Evolutionary conservation across 2,329 filamentous ascomycete genomes (phyloP).

Genomic region (Pseudogymnoascus sp.): DNA sequence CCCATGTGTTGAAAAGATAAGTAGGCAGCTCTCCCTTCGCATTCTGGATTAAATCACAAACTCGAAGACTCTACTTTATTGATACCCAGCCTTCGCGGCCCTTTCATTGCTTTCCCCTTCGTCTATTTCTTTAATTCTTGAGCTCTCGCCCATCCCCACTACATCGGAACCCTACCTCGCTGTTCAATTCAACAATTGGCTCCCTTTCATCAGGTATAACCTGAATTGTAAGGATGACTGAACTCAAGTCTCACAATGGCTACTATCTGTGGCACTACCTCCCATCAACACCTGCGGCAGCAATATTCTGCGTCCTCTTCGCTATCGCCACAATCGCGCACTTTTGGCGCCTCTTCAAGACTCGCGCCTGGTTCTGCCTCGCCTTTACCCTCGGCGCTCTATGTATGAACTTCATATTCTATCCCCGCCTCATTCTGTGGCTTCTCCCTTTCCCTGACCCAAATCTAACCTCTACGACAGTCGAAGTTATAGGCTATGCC

Average conservation of each 20-base stretch:
- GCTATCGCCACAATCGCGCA: conserved; percentile 21
- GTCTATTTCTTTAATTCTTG: not conserved
- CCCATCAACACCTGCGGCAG: conserved; percentile 36
- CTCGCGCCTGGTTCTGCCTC: conserved; percentile 27
- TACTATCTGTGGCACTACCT: conserved; percentile 38
- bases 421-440: conserved; percentile 12
- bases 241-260: conserved; percentile 11
- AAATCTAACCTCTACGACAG: conserved; percentile 19
- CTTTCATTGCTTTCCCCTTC: not conserved
- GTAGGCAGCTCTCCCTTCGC: not conserved
- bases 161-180: not conserved
- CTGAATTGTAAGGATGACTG: not conserved
- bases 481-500: conserved; percentile 13
- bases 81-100: not conserved
- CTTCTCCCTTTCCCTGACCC: not conserved
- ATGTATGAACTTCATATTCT: conserved; percentile 26
- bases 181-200: not conserved
- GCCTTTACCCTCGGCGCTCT: conserved; percentile 32
- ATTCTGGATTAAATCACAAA: not conserved
- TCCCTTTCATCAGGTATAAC: not conserved
- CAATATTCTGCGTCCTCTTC: conserved; percentile 32
- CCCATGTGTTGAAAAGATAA: not conserved
- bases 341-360: conserved; percentile 25
- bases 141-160: not conserved
- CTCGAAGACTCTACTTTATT: not conserved